These are phyloP conservation scores for Diplodia mutila DNA, from an alignment of 2,329 filamentous ascomycete species.

Conservation along the genomic window DNA sequence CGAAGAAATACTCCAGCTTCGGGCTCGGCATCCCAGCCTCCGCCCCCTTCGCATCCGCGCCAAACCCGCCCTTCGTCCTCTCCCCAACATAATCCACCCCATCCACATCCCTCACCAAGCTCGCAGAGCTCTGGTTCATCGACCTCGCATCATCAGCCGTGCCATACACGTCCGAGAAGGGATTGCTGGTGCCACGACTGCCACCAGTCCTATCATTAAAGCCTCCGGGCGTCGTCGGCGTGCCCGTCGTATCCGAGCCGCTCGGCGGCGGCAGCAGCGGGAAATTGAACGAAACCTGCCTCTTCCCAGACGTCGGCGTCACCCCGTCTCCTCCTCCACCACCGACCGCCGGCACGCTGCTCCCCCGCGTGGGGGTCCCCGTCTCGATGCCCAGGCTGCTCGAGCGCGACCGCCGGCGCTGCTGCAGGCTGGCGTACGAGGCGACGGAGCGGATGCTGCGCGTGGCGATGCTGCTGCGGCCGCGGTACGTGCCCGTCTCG, in stretches of 20 bases:
- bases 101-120: not conserved
- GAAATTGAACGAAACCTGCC: constrained; percentile 14
- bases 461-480: not conserved
- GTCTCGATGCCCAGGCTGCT: constrained; percentile 13
- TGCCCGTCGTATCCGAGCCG: constrained; percentile 4
- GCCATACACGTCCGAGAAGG: constrained; percentile 12
- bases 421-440: not conserved
- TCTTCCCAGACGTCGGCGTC: not conserved
- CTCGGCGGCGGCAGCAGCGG: constrained; percentile 4
- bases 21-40: not conserved
- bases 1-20: constrained; percentile 20
- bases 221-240: not conserved
- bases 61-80: not conserved
- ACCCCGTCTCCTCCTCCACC: not conserved
- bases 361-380: not conserved
- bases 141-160: not conserved
- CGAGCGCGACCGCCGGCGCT: not conserved
- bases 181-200: not conserved
- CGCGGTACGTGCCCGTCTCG: not conserved
- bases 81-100: not conserved
- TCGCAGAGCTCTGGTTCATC: not conserved
- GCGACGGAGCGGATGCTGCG: not conserved
- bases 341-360: not conserved
- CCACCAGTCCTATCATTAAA: not conserved
- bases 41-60: not conserved